phyloP scores from a whole-genome alignment of 805 yeast genomes.

The Lipomyces orientalis region DNA sequence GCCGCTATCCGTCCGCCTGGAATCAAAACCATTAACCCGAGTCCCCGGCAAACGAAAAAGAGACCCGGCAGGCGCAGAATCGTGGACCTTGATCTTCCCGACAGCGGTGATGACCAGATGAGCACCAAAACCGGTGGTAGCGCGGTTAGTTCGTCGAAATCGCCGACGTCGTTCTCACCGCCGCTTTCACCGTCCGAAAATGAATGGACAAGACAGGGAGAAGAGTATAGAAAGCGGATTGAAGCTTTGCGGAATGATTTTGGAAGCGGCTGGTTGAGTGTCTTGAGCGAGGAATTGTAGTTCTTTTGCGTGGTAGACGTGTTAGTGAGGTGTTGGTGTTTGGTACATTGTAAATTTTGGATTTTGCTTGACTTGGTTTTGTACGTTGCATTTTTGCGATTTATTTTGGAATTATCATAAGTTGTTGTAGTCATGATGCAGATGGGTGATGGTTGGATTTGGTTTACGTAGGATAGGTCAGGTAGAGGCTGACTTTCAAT shows the following conservation, averaged over 20 bases:
- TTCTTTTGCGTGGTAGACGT: background rate
- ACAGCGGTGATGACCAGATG: constrained; percentile 27
- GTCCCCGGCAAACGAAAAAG: constrained; percentile 10
- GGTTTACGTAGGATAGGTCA: background rate
- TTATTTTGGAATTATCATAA: background rate
- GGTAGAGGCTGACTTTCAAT: background rate
- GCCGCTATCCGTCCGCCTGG: constrained; percentile 16
- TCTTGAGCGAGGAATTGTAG: constrained; percentile 41
- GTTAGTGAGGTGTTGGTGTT: background rate
- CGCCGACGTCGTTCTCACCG: constrained; percentile 16
- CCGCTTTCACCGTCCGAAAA: constrained; percentile 22
- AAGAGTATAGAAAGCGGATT: constrained; percentile 47
- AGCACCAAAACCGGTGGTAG: constrained; percentile 19
- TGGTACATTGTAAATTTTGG: background rate
- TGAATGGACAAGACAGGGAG: constrained; percentile 38
- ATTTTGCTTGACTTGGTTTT: background rate
- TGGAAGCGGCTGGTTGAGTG: constrained; percentile 44
- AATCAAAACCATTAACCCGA: constrained; percentile 20
- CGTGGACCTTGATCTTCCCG: constrained; percentile 28
- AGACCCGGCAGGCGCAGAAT: constrained; percentile 24
- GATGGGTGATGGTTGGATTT: too few species aligned
- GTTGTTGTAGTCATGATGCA: background rate
- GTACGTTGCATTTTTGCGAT: background rate
- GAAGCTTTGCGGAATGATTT: constrained; percentile 44
- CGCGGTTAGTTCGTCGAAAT: constrained; percentile 24